Base-by-base conservation (phyloP, 78 protist species). In the Protostelium mycophagum region DNA sequence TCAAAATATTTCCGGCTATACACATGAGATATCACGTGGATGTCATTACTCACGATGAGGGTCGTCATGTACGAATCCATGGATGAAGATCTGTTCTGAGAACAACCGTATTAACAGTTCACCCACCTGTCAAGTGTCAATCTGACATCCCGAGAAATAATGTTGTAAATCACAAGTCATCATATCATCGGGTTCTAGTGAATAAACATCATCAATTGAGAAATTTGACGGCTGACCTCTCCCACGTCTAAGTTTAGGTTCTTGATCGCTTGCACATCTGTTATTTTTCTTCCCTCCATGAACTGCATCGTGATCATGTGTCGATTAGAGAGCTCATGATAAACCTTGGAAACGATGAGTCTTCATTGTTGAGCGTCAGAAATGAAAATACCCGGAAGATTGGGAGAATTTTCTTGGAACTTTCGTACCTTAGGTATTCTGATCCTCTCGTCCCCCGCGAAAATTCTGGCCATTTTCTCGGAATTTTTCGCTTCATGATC, bases 301-400 rank as follows among this genome's bases (percentile, higher is more conserved):
- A 90, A 94, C 25, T 94, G 95, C 94, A 92, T 94, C 0, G 96
- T 94, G 34, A 94, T 38, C 35, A 94, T 92, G n/a, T 92, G 28
- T 84, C 84, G 88, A 63, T 89, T 88, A 0, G 95, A 89, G 34
- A 89, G 1, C 0, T 86, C 63, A 91, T 91, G 89, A 63, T 93
- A 87, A 9, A 93, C 90, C 86, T 85, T 5, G 86, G 5, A 25
- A 16, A 35, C 5, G 16, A 25, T 51, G 5, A 51, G 16, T 25
- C 5, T 25, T 51, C 16, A 51, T 51, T 25, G 5, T 51, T 51
- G 5, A 16, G 73, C 16, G 73, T 5, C 31, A 51, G 73, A 51
- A 16, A 51, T 51, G 5, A n/a, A 83, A 29, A 83, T 83, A n/a
- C 37, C 84, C 84, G 29, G 29, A 28, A 83, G 84, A n/a, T n/a